Conservation (phyloP, 2,329 filamentous ascomycete species). For the Plenodomus biglobosus region DNA sequence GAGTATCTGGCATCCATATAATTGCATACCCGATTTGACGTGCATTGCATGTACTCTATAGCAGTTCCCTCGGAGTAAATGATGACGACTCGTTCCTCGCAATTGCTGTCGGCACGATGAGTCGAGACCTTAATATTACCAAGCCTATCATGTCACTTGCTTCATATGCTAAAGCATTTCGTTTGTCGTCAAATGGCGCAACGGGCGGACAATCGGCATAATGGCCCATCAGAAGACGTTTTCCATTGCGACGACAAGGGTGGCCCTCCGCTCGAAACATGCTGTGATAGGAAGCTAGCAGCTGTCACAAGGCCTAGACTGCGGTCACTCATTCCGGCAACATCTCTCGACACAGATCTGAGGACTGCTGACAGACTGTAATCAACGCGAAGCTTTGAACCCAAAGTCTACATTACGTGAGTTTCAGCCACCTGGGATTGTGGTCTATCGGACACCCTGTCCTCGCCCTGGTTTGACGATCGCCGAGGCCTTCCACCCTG, state of each 20-base stretch:
- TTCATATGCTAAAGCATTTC: constrained; percentile 11
- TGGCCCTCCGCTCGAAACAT: constrained; percentile 10
- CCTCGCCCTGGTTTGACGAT: constrained; percentile 31
- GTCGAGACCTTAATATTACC: background rate
- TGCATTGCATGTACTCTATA: constrained; percentile 12
- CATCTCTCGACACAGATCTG: constrained; percentile 2
- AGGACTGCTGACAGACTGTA: background rate
- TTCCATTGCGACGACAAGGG: constrained; percentile 18
- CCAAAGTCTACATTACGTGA: background rate
- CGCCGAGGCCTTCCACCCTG: constrained; percentile 44
- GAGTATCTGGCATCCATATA: constrained; percentile 8
- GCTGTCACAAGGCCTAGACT: constrained; percentile 7
- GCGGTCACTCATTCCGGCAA: constrained; percentile 2
- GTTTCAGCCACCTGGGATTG: background rate
- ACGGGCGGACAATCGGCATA: constrained; percentile 27
- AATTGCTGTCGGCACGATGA: background rate
- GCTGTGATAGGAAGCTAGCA: constrained; percentile 15
- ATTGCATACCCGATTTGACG: constrained; percentile 14
- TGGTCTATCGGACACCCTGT: constrained; percentile 9
- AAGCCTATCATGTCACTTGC: constrained; percentile 22
- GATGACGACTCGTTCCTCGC: background rate
- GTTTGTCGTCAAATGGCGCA: background rate
- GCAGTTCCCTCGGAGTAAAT: background rate
- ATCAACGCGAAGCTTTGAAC: constrained; percentile 6
- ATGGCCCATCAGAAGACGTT: constrained; percentile 23